These are phyloP conservation scores for Trichocomaceae sp. DNA, from an alignment of 2,329 filamentous ascomycete genomes.

Conservation along the genomic window DNA sequence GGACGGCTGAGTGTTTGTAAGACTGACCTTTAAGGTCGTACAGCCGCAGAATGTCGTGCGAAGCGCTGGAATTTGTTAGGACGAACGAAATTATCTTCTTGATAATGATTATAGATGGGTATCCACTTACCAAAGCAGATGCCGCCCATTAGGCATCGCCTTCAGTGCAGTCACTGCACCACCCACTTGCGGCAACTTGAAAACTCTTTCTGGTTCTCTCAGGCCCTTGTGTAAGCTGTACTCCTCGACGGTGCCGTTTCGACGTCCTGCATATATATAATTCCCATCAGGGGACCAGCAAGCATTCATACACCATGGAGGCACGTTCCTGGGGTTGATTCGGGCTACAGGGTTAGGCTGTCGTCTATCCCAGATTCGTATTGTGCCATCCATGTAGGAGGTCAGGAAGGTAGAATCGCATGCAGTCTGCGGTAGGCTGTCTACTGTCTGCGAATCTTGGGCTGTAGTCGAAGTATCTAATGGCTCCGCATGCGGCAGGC, in stretches of 20 bases:
- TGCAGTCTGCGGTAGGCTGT: slow-evolving; percentile 44
- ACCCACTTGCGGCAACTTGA: slow-evolving; percentile 84
- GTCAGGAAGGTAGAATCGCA: slow-evolving; percentile 74
- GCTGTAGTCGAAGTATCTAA: slow-evolving; percentile 24
- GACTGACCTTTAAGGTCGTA: slow-evolving; percentile 74
- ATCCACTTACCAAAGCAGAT: slow-evolving; percentile 68
- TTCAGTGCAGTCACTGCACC: slow-evolving; percentile 82
- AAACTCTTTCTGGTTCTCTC: slow-evolving; percentile 66
- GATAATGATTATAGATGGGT: slow-evolving; percentile 5
- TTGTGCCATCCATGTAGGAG: slow-evolving; percentile 50
- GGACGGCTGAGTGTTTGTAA: slow-evolving; percentile 69
- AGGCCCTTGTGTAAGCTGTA: slow-evolving; percentile 77
- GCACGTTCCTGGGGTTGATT: slow-evolving; percentile 67
- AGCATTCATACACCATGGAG: slow-evolving; percentile 95
- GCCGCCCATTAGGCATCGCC: slow-evolving; percentile 86
- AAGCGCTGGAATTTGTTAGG: slow-evolving; percentile 54
- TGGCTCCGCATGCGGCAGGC: slow-evolving; percentile 39
- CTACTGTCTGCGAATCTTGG: slow-evolving; percentile 22
- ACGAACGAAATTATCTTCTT: not conserved
- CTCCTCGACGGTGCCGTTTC: slow-evolving; percentile 92
- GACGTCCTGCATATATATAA: slow-evolving; percentile 82
- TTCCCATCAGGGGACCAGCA: slow-evolving; percentile 97
- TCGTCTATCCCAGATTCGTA: slow-evolving; percentile 50
- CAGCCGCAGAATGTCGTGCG: slow-evolving; percentile 84
- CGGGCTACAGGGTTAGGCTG: slow-evolving; percentile 69